Percentiles rank a stretch among this genome's conserved stretches.
Conservation (phyloP, 441 rosid genomes). For the Iberis amara region DNA sequence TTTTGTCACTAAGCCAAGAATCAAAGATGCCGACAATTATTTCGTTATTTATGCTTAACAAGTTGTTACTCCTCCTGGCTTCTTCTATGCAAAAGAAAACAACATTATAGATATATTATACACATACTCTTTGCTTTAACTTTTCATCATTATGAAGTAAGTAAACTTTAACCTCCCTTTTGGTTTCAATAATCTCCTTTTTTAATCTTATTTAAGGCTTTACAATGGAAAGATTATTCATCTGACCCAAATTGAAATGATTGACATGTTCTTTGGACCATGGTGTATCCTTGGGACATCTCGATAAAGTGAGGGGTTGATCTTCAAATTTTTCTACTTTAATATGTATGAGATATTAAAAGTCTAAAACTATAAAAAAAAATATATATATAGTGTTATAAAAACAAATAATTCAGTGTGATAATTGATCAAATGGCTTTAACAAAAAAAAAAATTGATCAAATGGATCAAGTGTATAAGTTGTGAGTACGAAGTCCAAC, state of each 20-base stretch:
- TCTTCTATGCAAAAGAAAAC: conserved; percentile 7
- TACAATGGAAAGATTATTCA: conserved; percentile 16
- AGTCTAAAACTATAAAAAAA: too few relatives aligned
- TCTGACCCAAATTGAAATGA: conserved; percentile 23
- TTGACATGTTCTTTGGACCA: conserved; percentile 5
- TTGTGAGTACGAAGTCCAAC: too few relatives aligned
- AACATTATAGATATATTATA: background rate
- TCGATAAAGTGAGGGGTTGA: too few relatives aligned
- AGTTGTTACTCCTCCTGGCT: conserved; percentile 1
- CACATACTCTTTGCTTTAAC: conserved; percentile 6
- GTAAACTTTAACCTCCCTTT: conserved; percentile 20
- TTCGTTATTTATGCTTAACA: conserved; percentile 19
- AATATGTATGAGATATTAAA: too few relatives aligned
- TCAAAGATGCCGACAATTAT: conserved; percentile 25
- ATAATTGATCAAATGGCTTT: too few relatives aligned
- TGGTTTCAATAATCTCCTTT: conserved; percentile 5
- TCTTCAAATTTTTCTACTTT: too few relatives aligned
- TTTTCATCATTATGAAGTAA: conserved; percentile 13
- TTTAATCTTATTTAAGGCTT: conserved; percentile 7
- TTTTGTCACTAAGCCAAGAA: conserved; percentile 24
- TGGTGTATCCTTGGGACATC: too few relatives aligned
- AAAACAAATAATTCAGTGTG: too few relatives aligned
- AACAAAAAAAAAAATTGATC: too few relatives aligned
- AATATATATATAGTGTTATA: too few relatives aligned
- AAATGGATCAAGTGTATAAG: too few relatives aligned